Conservation (phyloP, 139 green algal genomes). For the Prasinococcaceae sp. region DNA sequence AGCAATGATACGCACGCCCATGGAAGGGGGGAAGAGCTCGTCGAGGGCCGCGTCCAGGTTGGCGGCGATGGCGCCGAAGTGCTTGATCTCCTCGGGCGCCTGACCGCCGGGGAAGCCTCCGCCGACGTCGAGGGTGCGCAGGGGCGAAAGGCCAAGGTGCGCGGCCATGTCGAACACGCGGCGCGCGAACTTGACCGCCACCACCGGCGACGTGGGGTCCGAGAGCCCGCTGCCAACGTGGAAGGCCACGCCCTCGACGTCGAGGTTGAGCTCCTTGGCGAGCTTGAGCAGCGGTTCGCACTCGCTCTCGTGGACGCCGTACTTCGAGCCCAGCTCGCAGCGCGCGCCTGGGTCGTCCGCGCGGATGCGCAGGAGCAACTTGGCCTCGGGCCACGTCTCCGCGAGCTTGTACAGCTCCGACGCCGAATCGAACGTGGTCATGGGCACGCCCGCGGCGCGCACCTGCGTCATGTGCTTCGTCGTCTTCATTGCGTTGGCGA, state of each 20-base stretch:
- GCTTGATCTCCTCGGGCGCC: conserved; percentile 25
- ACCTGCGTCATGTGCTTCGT: conserved; percentile 55
- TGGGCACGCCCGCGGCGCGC: conserved; percentile 30
- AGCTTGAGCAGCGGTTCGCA: conserved; percentile 34
- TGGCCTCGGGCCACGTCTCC: conserved; percentile 37
- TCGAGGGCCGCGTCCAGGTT: conserved; percentile 75
- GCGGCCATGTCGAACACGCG: conserved; percentile 63
- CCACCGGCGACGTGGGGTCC: conserved; percentile 52
- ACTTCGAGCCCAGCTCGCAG: conserved; percentile 71
- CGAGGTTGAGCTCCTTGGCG: conserved; percentile 40
- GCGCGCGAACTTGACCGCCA: conserved; percentile 46
- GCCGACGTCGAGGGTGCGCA: conserved; percentile 89
- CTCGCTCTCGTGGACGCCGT: conserved; percentile 62
- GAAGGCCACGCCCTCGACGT: conserved; percentile 82
- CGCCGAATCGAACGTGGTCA: conserved; percentile 87
- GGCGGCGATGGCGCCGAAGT: conserved; percentile 57
- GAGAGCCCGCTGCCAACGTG: conserved; percentile 71
- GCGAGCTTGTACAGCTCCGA: conserved; percentile 83
- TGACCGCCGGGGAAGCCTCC: conserved; percentile 68
- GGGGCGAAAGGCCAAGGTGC: conserved; percentile 48
- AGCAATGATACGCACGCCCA: conserved; percentile 66
- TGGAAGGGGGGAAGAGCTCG: conserved; percentile 58
- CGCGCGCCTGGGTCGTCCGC: conserved; percentile 57
- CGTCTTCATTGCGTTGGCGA: conserved; percentile 88
- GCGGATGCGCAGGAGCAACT: conserved; percentile 74